phyloP scores from a whole-genome alignment of 306 rosid genomes.

The Glycine tomentella region DNA sequence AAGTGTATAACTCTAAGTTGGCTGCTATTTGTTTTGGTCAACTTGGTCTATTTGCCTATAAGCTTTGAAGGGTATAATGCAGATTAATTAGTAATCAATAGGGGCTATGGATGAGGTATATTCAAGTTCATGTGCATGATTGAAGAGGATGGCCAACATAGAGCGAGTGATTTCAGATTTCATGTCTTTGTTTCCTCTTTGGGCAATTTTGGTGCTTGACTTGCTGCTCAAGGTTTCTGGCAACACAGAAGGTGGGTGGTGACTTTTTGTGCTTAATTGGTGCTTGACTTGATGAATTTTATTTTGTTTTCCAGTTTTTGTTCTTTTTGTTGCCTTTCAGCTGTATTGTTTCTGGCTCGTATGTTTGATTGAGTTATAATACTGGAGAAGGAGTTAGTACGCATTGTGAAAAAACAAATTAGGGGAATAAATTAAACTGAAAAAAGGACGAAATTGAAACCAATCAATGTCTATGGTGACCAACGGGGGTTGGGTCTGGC shows the following conservation, averaged over 20 bases:
- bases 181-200: constrained; percentile 31
- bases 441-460: not conserved
- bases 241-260: constrained; percentile 45
- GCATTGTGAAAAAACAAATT: not conserved
- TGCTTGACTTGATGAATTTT: not conserved
- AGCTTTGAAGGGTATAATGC: constrained; percentile 12
- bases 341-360: not conserved
- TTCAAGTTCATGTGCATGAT: not conserved
- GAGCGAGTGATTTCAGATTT: constrained; percentile 41
- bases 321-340: not conserved
- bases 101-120: not conserved
- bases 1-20: constrained; percentile 10
- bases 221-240: constrained; percentile 40
- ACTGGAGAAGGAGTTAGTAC: not conserved
- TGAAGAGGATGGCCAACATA: constrained; percentile 26
- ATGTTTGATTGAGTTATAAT: not conserved
- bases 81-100: not conserved
- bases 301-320: not conserved
- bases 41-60: constrained; percentile 33
- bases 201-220: constrained; percentile 1
- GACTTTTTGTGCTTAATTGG: not conserved
- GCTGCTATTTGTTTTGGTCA: not conserved
- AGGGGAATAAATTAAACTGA: not conserved
- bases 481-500: too few relatives aligned
- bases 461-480: not conserved